These are phyloP conservation scores for Trichoderma sp. DNA, from an alignment of 2,329 filamentous ascomycete species.

Conservation along the genomic window DNA sequence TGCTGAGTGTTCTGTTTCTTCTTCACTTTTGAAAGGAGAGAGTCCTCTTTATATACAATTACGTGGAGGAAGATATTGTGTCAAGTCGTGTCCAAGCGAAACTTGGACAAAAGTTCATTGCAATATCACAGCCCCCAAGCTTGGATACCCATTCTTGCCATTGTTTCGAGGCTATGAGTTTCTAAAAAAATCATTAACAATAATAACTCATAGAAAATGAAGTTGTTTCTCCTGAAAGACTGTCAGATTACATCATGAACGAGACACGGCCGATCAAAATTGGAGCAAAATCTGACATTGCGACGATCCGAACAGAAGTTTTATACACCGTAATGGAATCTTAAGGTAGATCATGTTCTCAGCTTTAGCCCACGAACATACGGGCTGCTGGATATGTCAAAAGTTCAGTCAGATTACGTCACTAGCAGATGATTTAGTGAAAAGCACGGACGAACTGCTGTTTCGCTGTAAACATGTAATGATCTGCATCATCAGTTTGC, in stretches of 20 bases:
- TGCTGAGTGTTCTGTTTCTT: not conserved
- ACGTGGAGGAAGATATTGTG: not conserved
- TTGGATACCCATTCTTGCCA: not conserved
- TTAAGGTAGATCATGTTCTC: not conserved
- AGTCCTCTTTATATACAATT: not conserved
- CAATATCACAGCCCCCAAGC: not conserved
- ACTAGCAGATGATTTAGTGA: not conserved
- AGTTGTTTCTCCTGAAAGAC: not conserved
- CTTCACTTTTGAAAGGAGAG: not conserved
- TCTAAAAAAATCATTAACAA: not conserved
- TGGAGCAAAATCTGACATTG: not conserved
- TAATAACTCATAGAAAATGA: not conserved
- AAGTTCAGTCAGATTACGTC: not conserved
- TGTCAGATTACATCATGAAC: slow-evolving; percentile 11
- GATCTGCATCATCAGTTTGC: not conserved
- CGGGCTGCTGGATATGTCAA: not conserved
- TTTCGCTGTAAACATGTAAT: not conserved
- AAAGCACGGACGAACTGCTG: not conserved
- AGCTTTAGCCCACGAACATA: not conserved
- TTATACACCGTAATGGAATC: not conserved
- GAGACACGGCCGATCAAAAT: not conserved
- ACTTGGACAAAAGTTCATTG: not conserved
- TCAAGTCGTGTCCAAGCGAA: not conserved
- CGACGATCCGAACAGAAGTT: not conserved
- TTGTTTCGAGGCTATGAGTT: not conserved